Percentiles rank a stretch among this genome's conserved stretches.
These are phyloP conservation scores for Trichosporon coremiiforme DNA, from an alignment of 1,284 basidiomycete genomes.

Conservation along the genomic window DNA sequence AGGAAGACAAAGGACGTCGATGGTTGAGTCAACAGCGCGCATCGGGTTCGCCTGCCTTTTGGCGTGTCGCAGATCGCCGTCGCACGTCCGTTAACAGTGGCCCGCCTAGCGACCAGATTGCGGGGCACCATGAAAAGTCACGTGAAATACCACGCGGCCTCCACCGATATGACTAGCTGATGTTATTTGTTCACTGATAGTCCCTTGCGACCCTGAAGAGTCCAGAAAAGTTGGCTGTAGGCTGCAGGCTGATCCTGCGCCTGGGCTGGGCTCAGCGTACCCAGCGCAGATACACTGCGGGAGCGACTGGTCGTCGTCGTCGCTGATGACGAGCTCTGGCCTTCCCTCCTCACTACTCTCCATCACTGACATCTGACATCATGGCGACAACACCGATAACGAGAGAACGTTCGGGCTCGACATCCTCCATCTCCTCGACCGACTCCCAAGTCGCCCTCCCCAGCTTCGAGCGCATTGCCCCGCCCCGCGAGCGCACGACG, in stretches of 20 bases:
- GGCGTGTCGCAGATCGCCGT: not conserved
- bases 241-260: not conserved
- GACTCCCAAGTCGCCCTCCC: slow-evolving; percentile 41
- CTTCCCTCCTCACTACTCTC: not conserved
- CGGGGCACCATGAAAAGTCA: not conserved
- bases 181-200: slow-evolving; percentile 1
- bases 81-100: not conserved
- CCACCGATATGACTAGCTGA: slow-evolving; percentile 8
- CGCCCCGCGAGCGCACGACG: slow-evolving; percentile 45
- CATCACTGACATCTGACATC: not conserved
- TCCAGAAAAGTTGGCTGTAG: slow-evolving; percentile 7
- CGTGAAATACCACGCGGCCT: slow-evolving; percentile 8
- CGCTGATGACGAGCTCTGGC: not conserved
- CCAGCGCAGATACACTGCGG: not conserved
- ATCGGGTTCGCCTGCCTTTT: not conserved
- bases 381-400: not conserved
- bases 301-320: not conserved
- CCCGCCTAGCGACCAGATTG: not conserved
- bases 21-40: not conserved
- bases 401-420: not conserved
- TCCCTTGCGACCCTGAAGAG: not conserved
- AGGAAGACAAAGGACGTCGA: not conserved
- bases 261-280: too few relatives aligned
- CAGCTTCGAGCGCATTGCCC: slow-evolving; percentile 45
- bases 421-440: slow-evolving; percentile 40